Conservation (phyloP, 441 rosid genomes). For the Gossypium gossypioides region DNA sequence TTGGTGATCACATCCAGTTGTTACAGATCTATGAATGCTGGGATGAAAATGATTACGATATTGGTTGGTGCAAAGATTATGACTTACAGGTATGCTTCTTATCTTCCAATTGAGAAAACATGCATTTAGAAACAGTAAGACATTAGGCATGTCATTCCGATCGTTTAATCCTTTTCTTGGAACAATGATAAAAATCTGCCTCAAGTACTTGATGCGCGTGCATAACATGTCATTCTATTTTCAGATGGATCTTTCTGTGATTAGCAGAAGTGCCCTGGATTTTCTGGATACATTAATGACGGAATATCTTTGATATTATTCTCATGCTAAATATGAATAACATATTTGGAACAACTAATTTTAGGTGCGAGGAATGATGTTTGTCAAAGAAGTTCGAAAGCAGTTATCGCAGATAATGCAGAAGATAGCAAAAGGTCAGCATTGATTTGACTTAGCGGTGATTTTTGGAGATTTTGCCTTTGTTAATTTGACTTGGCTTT, state of each 20-base stretch:
- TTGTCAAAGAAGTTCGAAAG: conserved; percentile 83
- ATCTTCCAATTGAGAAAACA: background rate
- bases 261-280: background rate
- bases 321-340: background rate
- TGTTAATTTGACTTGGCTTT: background rate
- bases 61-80: conserved; percentile 73
- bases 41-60: conserved; percentile 56
- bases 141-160: background rate
- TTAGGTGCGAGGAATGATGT: conserved; percentile 88
- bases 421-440: conserved; percentile 69
- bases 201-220: background rate
- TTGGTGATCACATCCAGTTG: conserved; percentile 87
- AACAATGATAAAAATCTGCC: background rate
- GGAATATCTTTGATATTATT: background rate
- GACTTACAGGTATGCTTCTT: conserved; percentile 55
- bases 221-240: background rate
- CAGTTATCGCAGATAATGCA: conserved; percentile 90
- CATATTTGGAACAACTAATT: conserved; percentile 9
- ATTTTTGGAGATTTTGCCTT: background rate
- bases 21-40: conserved; percentile 79
- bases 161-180: background rate
- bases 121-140: background rate
- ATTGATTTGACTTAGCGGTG: conserved; percentile 6
- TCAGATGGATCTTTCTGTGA: conserved; percentile 2
- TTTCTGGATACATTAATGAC: background rate